Conservation (phyloP, 495 filamentous ascomycete genomes). For the Amphirosellinia nigrospora region DNA sequence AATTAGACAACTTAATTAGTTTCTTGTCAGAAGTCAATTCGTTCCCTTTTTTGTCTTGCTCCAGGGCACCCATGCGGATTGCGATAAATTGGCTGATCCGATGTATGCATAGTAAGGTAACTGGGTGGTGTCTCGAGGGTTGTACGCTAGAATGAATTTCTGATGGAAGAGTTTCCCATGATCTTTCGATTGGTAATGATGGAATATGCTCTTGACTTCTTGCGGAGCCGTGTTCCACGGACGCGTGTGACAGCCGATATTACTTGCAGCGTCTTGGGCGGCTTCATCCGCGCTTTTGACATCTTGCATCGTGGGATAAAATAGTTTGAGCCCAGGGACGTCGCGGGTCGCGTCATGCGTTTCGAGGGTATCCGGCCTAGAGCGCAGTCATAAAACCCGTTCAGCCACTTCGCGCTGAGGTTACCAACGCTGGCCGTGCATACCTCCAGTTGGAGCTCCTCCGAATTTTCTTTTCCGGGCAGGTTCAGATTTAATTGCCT, state of each 20-base stretch:
- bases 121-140: slow-evolving; percentile 19
- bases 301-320: slow-evolving; percentile 30
- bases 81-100: slow-evolving; percentile 33
- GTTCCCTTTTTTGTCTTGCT: slow-evolving; percentile 29
- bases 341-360: slow-evolving; percentile 15
- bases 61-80: slow-evolving; percentile 31
- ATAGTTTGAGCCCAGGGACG: slow-evolving; percentile 31
- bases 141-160: slow-evolving; percentile 31
- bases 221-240: slow-evolving; percentile 27
- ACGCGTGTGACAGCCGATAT: slow-evolving; percentile 32
- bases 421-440: slow-evolving; percentile 33
- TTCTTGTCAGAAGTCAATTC: slow-evolving; percentile 27
- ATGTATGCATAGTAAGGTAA: slow-evolving; percentile 31
- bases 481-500: slow-evolving; percentile 22
- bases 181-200: slow-evolving; percentile 35
- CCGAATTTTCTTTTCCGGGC: neutral
- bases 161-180: slow-evolving; percentile 31
- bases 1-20: slow-evolving; percentile 29
- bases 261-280: slow-evolving; percentile 29
- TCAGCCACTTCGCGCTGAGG: slow-evolving; percentile 30
- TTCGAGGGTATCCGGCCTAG: slow-evolving; percentile 18
- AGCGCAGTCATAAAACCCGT: slow-evolving; percentile 30
- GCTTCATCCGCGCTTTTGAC: slow-evolving; percentile 25
- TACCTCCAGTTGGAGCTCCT: slow-evolving; percentile 26
- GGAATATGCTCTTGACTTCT: slow-evolving; percentile 30